Base-by-base conservation (phyloP, 2,329 filamentous ascomycete genomes). In the Fusarium tuaranense region DNA sequence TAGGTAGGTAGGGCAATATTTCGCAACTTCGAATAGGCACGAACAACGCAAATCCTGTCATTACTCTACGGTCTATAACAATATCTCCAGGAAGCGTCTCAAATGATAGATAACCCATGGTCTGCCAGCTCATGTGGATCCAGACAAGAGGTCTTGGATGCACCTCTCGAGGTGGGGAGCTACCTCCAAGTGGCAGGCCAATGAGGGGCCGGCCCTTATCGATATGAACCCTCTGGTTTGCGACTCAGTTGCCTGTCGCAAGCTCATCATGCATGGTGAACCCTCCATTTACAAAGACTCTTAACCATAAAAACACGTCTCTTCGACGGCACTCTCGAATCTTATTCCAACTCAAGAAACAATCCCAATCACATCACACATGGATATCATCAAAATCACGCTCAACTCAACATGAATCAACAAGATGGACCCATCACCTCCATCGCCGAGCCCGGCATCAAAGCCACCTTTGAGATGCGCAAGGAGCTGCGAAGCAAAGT, bases 391-490 rank as follows among this genome's bases (percentile, higher is more conserved):
- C 27, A 12, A 32, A 48, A 62, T 39, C 20, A 39, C 27, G 36
- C 36, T 27, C 46, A 32, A 18, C 58, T 72, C 71, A 51, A 65
- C 63, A 83, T 83, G 81, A 81, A 81, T 16, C 75, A 76, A 63
- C 41, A 76, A 8, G 81, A 82, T 60, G 81, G 78, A 25, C 81
- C 77, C 13, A 87, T 91, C 78, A 79, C 81, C 60, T 86, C 87
- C 71, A 89, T 92, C 72, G 86, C 88, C 62, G 86, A 88, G 76
- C 92, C 91, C 27, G 93, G 93, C 75, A 84, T 93, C 75, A 93
- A 90, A 82, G 90, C 91, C 61, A 87, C 90, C 87, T 93, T 57
- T 81, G 78, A 85, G 20, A 90, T 97, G 83, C 92, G 93, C 69
- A 86, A 87, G 69, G 92, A 95, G 81, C 51, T 55, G 27, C 51